These are phyloP conservation scores for Geotrichum aggregatum DNA, from an alignment of 1,139 yeast species.

Conservation along the genomic window DNA sequence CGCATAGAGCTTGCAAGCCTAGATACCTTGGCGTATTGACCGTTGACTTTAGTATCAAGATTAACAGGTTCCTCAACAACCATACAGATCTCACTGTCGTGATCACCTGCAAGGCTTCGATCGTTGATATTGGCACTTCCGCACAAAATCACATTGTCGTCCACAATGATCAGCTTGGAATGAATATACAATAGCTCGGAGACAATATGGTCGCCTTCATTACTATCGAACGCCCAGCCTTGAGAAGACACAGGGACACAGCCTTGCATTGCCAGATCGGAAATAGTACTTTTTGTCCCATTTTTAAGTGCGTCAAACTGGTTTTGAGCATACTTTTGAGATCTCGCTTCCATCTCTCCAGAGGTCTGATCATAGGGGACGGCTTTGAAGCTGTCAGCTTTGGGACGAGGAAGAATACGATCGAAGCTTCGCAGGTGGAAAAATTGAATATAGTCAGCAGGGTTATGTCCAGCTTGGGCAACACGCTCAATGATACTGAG, in stretches of 20 bases:
- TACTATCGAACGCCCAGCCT: constrained; percentile 20
- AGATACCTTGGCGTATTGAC: constrained; percentile 19
- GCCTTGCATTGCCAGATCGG: constrained; percentile 20
- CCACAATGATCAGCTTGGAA: constrained; percentile 25
- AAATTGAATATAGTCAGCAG: constrained; percentile 24
- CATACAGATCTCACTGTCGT: constrained; percentile 25
- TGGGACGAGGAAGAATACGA: constrained; percentile 21
- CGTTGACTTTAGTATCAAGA: constrained; percentile 16
- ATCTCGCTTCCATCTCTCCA: constrained; percentile 4
- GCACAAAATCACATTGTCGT: constrained; percentile 23
- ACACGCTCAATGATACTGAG: constrained; percentile 22
- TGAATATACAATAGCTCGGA: constrained; percentile 26
- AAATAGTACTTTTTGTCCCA: constrained; percentile 18
- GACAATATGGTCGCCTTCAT: constrained; percentile 25
- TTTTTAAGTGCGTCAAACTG: constrained; percentile 2
- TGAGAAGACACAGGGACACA: constrained; percentile 16
- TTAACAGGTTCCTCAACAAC: constrained; percentile 22
- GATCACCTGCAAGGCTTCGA: constrained; percentile 24
- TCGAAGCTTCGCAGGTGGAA: constrained; percentile 23
- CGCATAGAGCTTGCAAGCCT: constrained; percentile 23
- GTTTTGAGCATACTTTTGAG: constrained; percentile 11
- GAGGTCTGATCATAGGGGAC: constrained; percentile 19
- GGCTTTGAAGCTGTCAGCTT: constrained; percentile 10
- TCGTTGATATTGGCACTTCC: constrained; percentile 28
- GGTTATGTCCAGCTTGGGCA: constrained; percentile 22